Percentiles rank a stretch among this genome's conserved stretches.
Evolutionary conservation across 768 basidiomycete species (phyloP).

Genomic region (Kwoniella mangroviensis): DNA sequence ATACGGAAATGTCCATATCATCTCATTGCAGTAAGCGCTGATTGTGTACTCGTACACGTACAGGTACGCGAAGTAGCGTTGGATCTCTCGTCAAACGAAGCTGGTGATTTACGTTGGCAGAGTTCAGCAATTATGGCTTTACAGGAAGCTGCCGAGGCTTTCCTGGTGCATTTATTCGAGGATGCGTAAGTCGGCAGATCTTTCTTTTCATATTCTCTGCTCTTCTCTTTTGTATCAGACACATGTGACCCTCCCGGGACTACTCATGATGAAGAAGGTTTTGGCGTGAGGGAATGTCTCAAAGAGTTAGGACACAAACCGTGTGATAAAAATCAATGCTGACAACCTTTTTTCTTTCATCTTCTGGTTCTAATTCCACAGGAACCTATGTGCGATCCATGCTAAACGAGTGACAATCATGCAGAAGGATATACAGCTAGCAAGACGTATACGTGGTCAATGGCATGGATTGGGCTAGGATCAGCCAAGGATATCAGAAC

Average conservation of each 20-base stretch:
- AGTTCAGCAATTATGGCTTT: constrained; percentile 89
- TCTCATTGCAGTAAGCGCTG: too few species aligned
- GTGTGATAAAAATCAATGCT: too few species aligned
- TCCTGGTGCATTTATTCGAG: constrained; percentile 91
- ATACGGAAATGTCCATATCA: too few species aligned
- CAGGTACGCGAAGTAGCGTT: constrained; percentile 92
- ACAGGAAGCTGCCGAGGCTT: constrained; percentile 81
- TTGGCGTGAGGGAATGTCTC: too few species aligned
- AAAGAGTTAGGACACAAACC: too few species aligned
- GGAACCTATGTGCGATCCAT: constrained; percentile 95
- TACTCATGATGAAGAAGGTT: too few species aligned
- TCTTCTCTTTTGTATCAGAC: too few species aligned
- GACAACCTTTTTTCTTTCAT: not conserved
- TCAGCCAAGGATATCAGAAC: too few species aligned
- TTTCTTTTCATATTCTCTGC: too few species aligned
- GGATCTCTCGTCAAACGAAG: constrained; percentile 77
- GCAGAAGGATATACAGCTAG: constrained; percentile 96
- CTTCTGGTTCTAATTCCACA: constrained; percentile 51
- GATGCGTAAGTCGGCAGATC: constrained; percentile 80
- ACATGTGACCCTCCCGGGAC: not conserved
- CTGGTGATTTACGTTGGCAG: constrained; percentile 83
- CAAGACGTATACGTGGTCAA: constrained; percentile 88
- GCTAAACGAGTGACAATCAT: constrained; percentile 98
- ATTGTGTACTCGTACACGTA: too few species aligned
- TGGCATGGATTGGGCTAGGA: constrained; percentile 62